A percentile compares a stretch with the other conserved stretches of the same genome.
Evolutionary conservation across 495 filamentous ascomycete genomes (phyloP).

Genomic region (Trichoderma reesei): DNA sequence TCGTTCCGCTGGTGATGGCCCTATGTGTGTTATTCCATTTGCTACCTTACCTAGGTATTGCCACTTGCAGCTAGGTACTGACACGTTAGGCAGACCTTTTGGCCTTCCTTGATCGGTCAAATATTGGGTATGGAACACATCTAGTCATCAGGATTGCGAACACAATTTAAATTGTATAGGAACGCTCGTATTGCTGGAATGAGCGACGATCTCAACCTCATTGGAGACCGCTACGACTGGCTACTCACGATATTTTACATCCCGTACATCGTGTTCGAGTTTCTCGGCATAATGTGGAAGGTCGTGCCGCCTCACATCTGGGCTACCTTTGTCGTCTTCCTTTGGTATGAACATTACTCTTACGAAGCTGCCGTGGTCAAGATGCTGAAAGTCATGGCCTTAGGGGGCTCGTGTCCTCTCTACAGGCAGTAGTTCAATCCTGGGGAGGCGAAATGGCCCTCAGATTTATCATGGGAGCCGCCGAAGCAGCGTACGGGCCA

Average conservation of each 20-base stretch:
- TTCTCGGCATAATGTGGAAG: conserved; percentile 64
- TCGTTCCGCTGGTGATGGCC: conserved; percentile 16
- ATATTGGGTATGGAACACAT: conserved; percentile 24
- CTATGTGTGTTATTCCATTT: conserved; percentile 12
- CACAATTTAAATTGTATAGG: conserved; percentile 22
- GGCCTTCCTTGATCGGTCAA: conserved; percentile 59
- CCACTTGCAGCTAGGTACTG: conserved; percentile 8
- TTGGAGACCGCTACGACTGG: conserved; percentile 47
- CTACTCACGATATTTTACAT: conserved; percentile 74
- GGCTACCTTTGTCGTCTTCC: conserved; percentile 22
- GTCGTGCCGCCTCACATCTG: conserved; percentile 45
- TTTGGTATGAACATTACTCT: conserved; percentile 13
- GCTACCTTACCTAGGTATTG: too few species aligned
- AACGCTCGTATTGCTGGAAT: conserved; percentile 53
- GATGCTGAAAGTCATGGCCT: neutral
- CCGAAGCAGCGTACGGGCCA: conserved; percentile 62
- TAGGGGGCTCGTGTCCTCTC: conserved; percentile 48
- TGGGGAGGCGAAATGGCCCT: conserved; percentile 58
- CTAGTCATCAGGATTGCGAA: neutral
- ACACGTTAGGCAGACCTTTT: conserved; percentile 41
- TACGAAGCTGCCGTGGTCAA: neutral
- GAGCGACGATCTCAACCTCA: conserved; percentile 31
- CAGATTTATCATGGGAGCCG: conserved; percentile 56
- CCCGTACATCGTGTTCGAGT: conserved; percentile 57
- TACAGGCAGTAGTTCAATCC: conserved; percentile 50